phyloP scores from a whole-genome alignment of 2,329 filamentous ascomycete genomes.

The Penicillium italicum region DNA sequence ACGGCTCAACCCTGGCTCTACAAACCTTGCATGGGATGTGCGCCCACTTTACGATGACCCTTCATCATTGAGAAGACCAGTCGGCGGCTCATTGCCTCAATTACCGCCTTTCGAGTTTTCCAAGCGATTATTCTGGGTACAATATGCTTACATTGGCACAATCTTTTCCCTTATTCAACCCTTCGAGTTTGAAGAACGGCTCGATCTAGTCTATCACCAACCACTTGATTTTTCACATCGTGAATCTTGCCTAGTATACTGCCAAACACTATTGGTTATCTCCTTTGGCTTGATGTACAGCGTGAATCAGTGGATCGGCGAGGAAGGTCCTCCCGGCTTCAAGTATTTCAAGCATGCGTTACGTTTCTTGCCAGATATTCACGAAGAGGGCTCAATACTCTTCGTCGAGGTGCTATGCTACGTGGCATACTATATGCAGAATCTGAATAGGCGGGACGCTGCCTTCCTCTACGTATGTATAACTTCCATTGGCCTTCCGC shows the following conservation, averaged over 20 bases:
- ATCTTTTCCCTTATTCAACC: slow-evolving; percentile 55
- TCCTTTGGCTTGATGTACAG: slow-evolving; percentile 57
- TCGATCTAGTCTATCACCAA: slow-evolving; percentile 46
- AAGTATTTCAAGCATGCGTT: slow-evolving; percentile 53
- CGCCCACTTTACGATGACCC: slow-evolving; percentile 36
- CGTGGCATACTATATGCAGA: slow-evolving; percentile 57
- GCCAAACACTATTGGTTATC: slow-evolving; percentile 52
- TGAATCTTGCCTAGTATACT: slow-evolving; percentile 50
- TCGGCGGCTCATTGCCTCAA: slow-evolving; percentile 32
- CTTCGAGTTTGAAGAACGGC: slow-evolving; percentile 45
- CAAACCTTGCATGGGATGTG: slow-evolving; percentile 37
- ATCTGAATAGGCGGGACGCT: slow-evolving; percentile 54
- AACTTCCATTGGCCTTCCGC: not conserved
- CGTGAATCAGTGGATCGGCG: slow-evolving; percentile 54
- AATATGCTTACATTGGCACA: slow-evolving; percentile 56
- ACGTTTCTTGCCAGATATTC: slow-evolving; percentile 52
- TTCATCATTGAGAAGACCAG: slow-evolving; percentile 28
- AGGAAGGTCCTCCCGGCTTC: slow-evolving; percentile 54
- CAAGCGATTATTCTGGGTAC: slow-evolving; percentile 49
- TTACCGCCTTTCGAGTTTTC: slow-evolving; percentile 52
- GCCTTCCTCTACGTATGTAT: slow-evolving; percentile 50
- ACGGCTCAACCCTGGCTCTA: slow-evolving; percentile 33
- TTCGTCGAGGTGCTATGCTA: slow-evolving; percentile 56
- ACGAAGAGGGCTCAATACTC: slow-evolving; percentile 54
- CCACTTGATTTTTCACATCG: slow-evolving; percentile 44